phyloP scores from a whole-genome alignment of 495 filamentous ascomycete species.

The Trichocladium uniseriatum region DNA sequence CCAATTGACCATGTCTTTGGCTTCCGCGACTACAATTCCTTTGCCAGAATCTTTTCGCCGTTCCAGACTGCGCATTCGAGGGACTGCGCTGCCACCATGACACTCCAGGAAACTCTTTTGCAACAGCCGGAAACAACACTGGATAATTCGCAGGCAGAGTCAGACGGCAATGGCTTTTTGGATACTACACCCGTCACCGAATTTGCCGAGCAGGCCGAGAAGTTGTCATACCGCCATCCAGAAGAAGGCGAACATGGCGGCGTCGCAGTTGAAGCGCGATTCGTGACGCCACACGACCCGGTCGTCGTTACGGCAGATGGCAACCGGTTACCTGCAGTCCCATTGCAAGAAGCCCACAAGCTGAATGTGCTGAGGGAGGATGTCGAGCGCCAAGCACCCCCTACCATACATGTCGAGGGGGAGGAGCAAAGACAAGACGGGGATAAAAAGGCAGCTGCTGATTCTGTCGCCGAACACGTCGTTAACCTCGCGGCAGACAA shows the following conservation, averaged over 20 bases:
- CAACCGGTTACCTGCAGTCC: constrained; percentile 54
- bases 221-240: constrained; percentile 41
- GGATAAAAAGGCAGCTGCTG: not conserved
- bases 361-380: constrained; percentile 55
- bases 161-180: not conserved
- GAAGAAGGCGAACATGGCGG: constrained; percentile 20
- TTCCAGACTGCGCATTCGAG: too few species aligned
- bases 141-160: not conserved
- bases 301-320: constrained; percentile 60
- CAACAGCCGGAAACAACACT: not conserved
- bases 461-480: constrained; percentile 7
- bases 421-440: constrained; percentile 9
- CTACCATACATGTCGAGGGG: constrained; percentile 16
- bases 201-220: constrained; percentile 50
- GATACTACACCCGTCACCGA: constrained; percentile 24
- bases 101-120: not conserved
- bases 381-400: constrained; percentile 23
- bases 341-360: constrained; percentile 54
- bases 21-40: not conserved
- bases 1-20: not conserved
- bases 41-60: not conserved
- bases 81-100: not conserved
- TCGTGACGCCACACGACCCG: constrained; percentile 60
- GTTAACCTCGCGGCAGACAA: constrained; percentile 5
- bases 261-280: constrained; percentile 54